Evolutionary conservation across 768 basidiomycete genomes (phyloP), one percentile per base, ranked within the genome.

Genomic region (Leccinum broughii): DNA sequence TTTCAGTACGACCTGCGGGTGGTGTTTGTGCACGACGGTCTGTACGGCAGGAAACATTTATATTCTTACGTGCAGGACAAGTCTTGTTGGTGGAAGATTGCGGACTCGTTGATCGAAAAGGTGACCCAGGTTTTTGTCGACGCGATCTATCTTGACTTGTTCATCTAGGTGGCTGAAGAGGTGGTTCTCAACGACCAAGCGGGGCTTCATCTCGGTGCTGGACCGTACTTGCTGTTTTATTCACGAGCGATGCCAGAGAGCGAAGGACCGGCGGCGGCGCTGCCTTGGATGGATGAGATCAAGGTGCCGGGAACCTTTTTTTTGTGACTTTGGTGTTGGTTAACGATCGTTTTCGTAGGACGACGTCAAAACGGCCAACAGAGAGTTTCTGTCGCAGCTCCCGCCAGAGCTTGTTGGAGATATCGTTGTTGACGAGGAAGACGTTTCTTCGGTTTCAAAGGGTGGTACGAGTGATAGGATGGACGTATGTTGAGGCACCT

Each of bases 171-270:
- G 1, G 69, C 87, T 0, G 91, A 92, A 68, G 86, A 87, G 37
- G 76, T 76, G 0, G 89, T 90, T 10, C 73, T 92, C 15, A 83
- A 81, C 4, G 92, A 93, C 61, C 74, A 85, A 4, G 78, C 83
- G 4, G 92, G 92, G 0, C 73, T 92, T 34, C 90, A 92, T 67
- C 80, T 92, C 6, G 81, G 84, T 15, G 89, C 89, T 20, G 92
- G 92, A 1, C 90, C 92, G 1, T 92, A 88, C 71, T 72, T 93
- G 66, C 75, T 93, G n/a, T 71, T 93, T 37, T 93, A 93, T 72
- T 81, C 80, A 35, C 78, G 75, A 15, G 72, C 68, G 3, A 24
- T 76, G 2, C 62, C 74, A 7, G 67, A 65, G 49, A 46, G 30
- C 3, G 65, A 66, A 2, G 69, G 64, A 11, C 64, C 39, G 3